These are phyloP conservation scores for Sclerotinia glacialis DNA, from an alignment of 2,329 filamentous ascomycete species.

Conservation along the genomic window DNA sequence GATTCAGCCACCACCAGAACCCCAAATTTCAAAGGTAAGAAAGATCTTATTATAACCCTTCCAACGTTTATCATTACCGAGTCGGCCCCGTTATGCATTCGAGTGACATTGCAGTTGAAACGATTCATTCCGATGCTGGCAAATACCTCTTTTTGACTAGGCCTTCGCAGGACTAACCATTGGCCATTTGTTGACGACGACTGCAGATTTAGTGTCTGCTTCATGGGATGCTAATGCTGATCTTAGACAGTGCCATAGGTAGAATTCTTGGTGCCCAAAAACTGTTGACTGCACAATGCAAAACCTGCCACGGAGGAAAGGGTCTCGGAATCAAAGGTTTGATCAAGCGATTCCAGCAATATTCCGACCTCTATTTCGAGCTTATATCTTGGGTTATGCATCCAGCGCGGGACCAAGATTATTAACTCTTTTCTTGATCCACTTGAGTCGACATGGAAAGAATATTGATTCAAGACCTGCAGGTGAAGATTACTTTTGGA, in stretches of 20 bases:
- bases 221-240: background rate
- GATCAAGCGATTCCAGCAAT: slow-evolving; percentile 46
- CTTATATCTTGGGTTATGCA: slow-evolving; percentile 60
- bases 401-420: slow-evolving; percentile 57
- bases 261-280: background rate
- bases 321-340: slow-evolving; percentile 33
- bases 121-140: background rate
- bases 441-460: slow-evolving; percentile 42
- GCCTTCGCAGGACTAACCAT: background rate
- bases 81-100: background rate
- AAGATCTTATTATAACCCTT: background rate
- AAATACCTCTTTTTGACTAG: background rate
- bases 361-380: slow-evolving; percentile 55
- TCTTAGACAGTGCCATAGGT: background rate
- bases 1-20: background rate
- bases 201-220: slow-evolving; percentile 8
- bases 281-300: background rate
- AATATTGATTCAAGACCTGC: slow-evolving; percentile 33
- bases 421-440: slow-evolving; percentile 52
- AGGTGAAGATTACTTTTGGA: slow-evolving; percentile 36
- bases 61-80: background rate
- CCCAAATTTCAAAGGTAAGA: background rate
- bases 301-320: background rate
- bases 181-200: background rate
- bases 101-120: background rate